Conservation (phyloP, 371 early-diverging fungal genomes). For the Blakeslea trispora region DNA sequence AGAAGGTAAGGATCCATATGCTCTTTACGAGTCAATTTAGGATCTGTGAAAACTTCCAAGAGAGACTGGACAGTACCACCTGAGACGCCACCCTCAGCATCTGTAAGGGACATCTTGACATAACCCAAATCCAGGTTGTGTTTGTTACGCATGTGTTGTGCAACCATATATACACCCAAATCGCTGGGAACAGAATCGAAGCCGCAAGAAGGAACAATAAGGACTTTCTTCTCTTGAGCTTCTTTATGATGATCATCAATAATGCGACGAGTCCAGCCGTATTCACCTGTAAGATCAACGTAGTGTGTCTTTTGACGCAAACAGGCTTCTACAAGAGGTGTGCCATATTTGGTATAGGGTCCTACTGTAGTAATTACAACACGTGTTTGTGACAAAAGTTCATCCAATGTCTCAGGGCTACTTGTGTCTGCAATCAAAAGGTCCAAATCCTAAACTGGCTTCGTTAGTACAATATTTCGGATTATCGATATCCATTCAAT, state of each 20-base stretch:
- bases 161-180: conserved; percentile 57
- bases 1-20: conserved; percentile 48
- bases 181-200: conserved; percentile 92
- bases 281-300: conserved; percentile 91
- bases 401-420: conserved; percentile 20
- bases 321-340: conserved; percentile 80
- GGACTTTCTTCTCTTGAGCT: conserved; percentile 65
- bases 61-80: conserved; percentile 65
- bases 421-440: conserved; percentile 24
- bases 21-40: conserved; percentile 1
- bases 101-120: conserved; percentile 61
- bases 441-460: conserved; percentile 10
- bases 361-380: conserved; percentile 84
- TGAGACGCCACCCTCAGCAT: conserved; percentile 51
- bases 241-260: conserved; percentile 68
- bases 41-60: conserved; percentile 30
- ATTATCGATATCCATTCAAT: not conserved
- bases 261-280: conserved; percentile 66
- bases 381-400: conserved; percentile 60
- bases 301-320: conserved; percentile 84
- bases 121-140: conserved; percentile 49
- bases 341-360: conserved; percentile 61
- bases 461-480: not conserved
- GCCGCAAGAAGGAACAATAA: conserved; percentile 86
- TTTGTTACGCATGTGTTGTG: conserved; percentile 51